phyloP scores from a whole-genome alignment of 306 rosid species.

The Cyclanthera cordifolia region DNA sequence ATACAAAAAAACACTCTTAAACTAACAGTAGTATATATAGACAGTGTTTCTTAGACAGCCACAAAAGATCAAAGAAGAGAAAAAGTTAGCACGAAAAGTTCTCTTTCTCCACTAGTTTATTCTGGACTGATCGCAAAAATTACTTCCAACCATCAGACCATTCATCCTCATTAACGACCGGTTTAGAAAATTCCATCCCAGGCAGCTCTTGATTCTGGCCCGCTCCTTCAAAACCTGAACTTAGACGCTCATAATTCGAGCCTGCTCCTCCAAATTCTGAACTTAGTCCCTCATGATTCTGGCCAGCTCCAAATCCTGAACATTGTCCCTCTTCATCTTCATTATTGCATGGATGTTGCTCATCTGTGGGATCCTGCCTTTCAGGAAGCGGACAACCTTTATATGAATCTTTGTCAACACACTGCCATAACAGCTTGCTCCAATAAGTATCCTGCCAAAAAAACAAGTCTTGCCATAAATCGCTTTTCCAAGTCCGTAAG shows the following conservation, averaged over 20 bases:
- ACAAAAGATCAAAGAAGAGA: conserved; percentile 5
- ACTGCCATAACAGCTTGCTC: conserved; percentile 78
- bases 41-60: not conserved
- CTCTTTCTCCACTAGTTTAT: not conserved
- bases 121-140: not conserved
- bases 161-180: conserved; percentile 37
- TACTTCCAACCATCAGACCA: conserved; percentile 92
- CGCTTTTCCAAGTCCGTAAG: not conserved
- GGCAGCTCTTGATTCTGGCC: not conserved
- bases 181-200: not conserved
- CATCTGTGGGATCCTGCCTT: conserved; percentile 30
- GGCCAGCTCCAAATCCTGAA: conserved; percentile 11
- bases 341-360: conserved; percentile 11
- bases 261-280: conserved; percentile 10
- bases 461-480: not conserved
- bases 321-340: conserved; percentile 16
- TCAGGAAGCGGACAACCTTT: conserved; percentile 68
- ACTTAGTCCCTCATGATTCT: conserved; percentile 10
- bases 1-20: not conserved
- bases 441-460: conserved; percentile 60
- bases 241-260: not conserved
- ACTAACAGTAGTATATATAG: not conserved
- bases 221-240: conserved; percentile 7
- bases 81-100: not conserved
- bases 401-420: conserved; percentile 67